Percentiles rank a stretch among this genome's conserved stretches.
These are phyloP conservation scores for Penicillium manginii DNA, from an alignment of 495 filamentous ascomycete genomes.

Conservation along the genomic window DNA sequence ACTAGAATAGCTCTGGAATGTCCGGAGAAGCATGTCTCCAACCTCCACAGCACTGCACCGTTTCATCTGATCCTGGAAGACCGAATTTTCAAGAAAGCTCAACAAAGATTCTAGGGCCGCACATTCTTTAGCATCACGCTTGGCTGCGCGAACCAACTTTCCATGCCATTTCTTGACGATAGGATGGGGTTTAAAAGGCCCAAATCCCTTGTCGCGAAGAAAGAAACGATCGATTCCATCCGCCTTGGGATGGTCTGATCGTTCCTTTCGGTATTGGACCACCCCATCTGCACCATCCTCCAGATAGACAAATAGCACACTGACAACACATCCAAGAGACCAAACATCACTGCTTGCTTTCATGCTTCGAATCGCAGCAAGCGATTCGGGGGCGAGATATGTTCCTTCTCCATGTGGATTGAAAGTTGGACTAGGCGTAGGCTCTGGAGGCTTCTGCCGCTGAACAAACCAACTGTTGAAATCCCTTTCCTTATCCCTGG, in stretches of 20 bases:
- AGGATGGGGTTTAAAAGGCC: constrained; percentile 29
- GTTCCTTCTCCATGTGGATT: constrained; percentile 31
- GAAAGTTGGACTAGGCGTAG: constrained; percentile 12
- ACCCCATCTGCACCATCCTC: constrained; percentile 33
- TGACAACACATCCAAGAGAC: constrained; percentile 42
- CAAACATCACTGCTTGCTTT: constrained; percentile 38
- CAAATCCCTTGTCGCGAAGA: constrained; percentile 13
- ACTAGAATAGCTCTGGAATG: constrained; percentile 17
- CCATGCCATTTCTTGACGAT: constrained; percentile 29
- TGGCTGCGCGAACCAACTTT: constrained; percentile 24
- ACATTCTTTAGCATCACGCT: constrained; percentile 23
- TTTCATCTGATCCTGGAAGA: constrained; percentile 13
- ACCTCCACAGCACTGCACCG: background rate
- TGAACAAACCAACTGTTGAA: constrained; percentile 9
- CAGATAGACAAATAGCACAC: constrained; percentile 37
- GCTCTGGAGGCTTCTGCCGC: background rate
- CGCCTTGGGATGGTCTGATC: constrained; percentile 19
- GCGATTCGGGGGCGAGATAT: constrained; percentile 38
- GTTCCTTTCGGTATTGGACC: constrained; percentile 23
- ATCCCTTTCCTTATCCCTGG: constrained; percentile 19
- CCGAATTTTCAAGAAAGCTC: background rate
- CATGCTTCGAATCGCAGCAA: constrained; percentile 26
- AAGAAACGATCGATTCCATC: constrained; percentile 37
- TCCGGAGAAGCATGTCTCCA: background rate
- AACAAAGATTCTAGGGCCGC: constrained; percentile 16